Percentiles rank a stretch among this genome's conserved stretches.
Conservation (phyloP, 345 rosid genomes). For the Punica granatum region DNA sequence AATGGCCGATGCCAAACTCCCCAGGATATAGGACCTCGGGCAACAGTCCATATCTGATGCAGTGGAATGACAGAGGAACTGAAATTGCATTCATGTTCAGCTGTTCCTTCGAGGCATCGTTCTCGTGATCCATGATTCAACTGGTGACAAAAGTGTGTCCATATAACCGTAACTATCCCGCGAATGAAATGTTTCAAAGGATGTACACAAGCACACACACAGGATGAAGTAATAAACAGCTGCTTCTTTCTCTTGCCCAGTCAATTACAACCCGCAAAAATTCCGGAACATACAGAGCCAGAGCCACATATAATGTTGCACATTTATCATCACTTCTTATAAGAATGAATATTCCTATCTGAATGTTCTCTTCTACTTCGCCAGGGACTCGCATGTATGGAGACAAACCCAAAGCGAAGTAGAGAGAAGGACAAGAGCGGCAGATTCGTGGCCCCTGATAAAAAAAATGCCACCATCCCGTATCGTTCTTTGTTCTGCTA, state of each 20-base stretch:
- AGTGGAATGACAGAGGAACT: neutral
- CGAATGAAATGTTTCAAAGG: neutral
- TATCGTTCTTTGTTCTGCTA: slow-evolving; percentile 22
- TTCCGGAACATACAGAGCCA: neutral
- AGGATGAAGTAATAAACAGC: neutral
- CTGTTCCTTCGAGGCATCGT: no score
- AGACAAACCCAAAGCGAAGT: neutral
- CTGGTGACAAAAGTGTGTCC: neutral
- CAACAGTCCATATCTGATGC: neutral
- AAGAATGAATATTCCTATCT: neutral
- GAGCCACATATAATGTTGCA: slow-evolving; percentile 2
- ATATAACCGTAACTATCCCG: neutral
- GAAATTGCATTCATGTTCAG: neutral
- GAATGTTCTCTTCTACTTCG: neutral
- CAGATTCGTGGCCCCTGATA: slow-evolving; percentile 26
- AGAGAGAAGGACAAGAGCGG: slow-evolving; percentile 10
- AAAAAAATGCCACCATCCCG: slow-evolving; percentile 36
- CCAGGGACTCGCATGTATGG: neutral
- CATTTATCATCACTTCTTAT: slow-evolving; percentile 13
- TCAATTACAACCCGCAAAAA: slow-evolving; percentile 4
- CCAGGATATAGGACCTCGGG: no score
- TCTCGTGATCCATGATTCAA: no score
- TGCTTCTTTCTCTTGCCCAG: neutral
- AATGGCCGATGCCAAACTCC: no score
- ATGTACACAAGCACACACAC: neutral